Conservation (phyloP, 306 rosid species). For the Geum urbanum region DNA sequence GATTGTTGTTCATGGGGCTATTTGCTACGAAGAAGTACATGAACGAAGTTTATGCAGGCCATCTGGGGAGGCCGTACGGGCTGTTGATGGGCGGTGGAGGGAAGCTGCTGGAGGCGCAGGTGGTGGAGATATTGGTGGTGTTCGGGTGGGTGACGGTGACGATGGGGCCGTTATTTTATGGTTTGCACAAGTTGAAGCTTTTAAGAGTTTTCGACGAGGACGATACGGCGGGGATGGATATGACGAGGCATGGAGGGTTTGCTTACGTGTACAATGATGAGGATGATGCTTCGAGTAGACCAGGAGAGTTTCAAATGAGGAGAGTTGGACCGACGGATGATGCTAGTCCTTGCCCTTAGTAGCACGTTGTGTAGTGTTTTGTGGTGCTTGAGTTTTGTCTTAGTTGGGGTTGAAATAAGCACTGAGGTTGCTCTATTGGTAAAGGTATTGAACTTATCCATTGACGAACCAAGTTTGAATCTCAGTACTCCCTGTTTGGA, state of each 20-base stretch:
- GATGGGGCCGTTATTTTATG: conserved; percentile 65
- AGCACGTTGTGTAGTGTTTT: not conserved
- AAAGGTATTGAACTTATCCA: no score
- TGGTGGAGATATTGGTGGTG: conserved; percentile 47
- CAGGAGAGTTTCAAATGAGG: conserved; percentile 26
- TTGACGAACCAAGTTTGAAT: no score
- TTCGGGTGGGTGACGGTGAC: conserved; percentile 68
- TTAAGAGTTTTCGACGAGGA: conserved; percentile 53
- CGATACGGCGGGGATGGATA: conserved; percentile 70
- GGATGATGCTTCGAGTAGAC: conserved; percentile 20
- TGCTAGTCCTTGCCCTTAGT: conserved; percentile 3
- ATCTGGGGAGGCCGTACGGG: conserved; percentile 45
- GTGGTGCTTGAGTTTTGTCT: not conserved
- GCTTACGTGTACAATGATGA: conserved; percentile 58
- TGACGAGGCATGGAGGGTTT: conserved; percentile 76
- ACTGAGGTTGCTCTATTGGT: no score
- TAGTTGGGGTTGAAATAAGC: no score
- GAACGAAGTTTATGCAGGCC: conserved; percentile 36
- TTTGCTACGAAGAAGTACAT: conserved; percentile 53
- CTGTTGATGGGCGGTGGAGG: conserved; percentile 70
- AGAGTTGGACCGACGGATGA: conserved; percentile 24
- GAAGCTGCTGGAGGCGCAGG: conserved; percentile 55
- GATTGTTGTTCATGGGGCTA: conserved; percentile 60
- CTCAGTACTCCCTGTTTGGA: no score
- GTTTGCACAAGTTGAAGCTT: conserved; percentile 43